Percentiles rank a stretch among this genome's conserved stretches.
Conservation (phyloP, 306 rosid genomes). For the Datisca glomerata region DNA sequence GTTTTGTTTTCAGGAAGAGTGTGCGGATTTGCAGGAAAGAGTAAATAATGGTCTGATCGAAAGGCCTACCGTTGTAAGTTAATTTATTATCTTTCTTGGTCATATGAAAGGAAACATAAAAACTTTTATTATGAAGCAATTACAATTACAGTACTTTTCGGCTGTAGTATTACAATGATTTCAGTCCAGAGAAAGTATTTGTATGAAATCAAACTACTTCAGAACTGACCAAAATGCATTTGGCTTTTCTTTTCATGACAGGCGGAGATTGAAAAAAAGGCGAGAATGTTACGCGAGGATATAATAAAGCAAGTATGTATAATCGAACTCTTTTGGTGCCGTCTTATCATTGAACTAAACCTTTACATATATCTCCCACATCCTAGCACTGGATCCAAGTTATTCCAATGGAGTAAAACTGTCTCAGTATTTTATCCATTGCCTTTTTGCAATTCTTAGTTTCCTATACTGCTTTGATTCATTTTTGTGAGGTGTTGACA, state of each 20-base stretch:
- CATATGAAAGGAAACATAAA: background rate
- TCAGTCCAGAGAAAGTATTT: background rate
- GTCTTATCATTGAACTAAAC: background rate
- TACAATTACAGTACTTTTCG: background rate
- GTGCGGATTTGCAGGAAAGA: constrained; percentile 40
- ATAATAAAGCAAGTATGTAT: constrained; percentile 51
- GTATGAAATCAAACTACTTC: background rate
- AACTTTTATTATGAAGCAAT: background rate
- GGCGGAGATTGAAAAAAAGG: constrained; percentile 68
- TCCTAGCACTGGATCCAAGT: too few species aligned
- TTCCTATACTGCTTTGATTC: background rate
- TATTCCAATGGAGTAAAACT: too few species aligned
- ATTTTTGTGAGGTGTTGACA: background rate
- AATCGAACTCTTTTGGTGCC: too few species aligned
- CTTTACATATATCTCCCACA: background rate
- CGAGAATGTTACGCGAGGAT: constrained; percentile 37
- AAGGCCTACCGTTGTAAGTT: constrained; percentile 54
- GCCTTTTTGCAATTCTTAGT: too few species aligned
- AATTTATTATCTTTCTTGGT: background rate
- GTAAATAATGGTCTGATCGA: constrained; percentile 25
- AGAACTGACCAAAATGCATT: background rate
- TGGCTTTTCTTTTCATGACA: constrained; percentile 10
- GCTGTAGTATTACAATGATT: background rate
- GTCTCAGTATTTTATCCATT: too few species aligned
- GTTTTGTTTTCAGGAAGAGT: constrained; percentile 49